Percentiles rank a stretch among this genome's conserved stretches.
Evolutionary conservation across 2,329 filamentous ascomycete genomes (phyloP).

Genomic region (Colletotrichum tofieldiae): DNA sequence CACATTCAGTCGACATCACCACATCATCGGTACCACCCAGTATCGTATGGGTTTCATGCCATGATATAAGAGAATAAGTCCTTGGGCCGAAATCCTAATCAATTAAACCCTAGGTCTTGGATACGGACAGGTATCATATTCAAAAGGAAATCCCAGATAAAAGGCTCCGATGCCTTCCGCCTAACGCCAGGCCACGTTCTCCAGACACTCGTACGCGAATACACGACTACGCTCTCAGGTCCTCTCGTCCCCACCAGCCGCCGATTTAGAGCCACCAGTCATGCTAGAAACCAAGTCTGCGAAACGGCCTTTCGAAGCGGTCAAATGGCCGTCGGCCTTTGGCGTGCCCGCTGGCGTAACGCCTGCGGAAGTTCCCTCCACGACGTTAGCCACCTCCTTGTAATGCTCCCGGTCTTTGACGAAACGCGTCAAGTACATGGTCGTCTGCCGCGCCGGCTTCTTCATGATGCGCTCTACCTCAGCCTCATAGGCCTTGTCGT

Average conservation of each 20-base stretch:
- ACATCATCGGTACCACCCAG: not conserved
- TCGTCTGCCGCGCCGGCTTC: conserved; percentile 57
- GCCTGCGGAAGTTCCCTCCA: conserved; percentile 49
- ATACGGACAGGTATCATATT: conserved; percentile 37
- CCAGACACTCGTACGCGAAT: not conserved
- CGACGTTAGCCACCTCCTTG: conserved; percentile 55
- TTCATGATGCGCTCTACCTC: conserved; percentile 81
- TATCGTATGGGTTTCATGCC: not conserved
- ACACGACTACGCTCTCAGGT: not conserved
- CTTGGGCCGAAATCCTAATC: not conserved
- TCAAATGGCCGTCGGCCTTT: conserved; percentile 42
- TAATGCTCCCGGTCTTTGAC: conserved; percentile 62
- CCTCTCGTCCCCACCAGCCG: conserved; percentile 10
- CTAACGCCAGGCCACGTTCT: conserved; percentile 26
- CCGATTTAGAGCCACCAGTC: conserved; percentile 23
- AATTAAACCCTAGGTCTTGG: not conserved
- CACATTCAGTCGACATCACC: not conserved
- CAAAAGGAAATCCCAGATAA: conserved; percentile 3
- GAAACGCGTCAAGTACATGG: conserved; percentile 66
- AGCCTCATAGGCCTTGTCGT: conserved; percentile 88
- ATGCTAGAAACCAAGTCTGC: conserved; percentile 39
- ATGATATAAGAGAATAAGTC: no score
- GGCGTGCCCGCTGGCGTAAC: conserved; percentile 37
- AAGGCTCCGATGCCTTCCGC: conserved; percentile 4
- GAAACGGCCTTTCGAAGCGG: conserved; percentile 35